A percentile compares a stretch with the other conserved stretches of the same genome.
Conservation (phyloP, 2,329 filamentous ascomycete species). For the Aspergillus viridinutans region DNA sequence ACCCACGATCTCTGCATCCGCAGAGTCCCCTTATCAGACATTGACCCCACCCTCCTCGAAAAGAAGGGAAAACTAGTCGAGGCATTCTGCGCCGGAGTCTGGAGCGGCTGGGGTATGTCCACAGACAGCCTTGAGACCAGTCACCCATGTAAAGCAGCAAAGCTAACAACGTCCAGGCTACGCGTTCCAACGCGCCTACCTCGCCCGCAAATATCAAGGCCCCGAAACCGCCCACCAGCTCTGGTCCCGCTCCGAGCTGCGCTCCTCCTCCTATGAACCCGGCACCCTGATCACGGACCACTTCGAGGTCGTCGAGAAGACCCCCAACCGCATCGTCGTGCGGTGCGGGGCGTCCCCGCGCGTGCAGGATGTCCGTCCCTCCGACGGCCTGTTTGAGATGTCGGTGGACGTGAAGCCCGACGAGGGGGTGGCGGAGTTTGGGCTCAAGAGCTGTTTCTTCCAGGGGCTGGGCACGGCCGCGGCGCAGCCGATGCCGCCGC, state of each 20-base stretch:
- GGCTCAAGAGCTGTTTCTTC: conserved; percentile 63
- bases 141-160: background rate
- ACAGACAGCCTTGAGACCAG: background rate
- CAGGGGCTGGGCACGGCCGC: conserved; percentile 47
- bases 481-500: conserved; percentile 42
- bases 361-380: conserved; percentile 51
- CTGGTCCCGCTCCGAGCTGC: conserved; percentile 56
- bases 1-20: conserved; percentile 63
- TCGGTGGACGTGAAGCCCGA: conserved; percentile 57
- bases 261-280: conserved; percentile 54
- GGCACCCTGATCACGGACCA: conserved; percentile 66
- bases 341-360: conserved; percentile 64
- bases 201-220: conserved; percentile 56
- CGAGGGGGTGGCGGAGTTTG: conserved; percentile 58
- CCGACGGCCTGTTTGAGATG: conserved; percentile 66
- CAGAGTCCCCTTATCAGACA: conserved; percentile 58
- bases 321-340: conserved; percentile 55
- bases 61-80: conserved; percentile 58
- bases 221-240: conserved; percentile 57
- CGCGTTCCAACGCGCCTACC: conserved; percentile 54
- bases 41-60: conserved; percentile 62
- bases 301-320: conserved; percentile 67
- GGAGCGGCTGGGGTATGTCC: conserved; percentile 59
- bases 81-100: conserved; percentile 64
- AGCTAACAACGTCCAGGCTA: conserved; percentile 25